phyloP scores from a whole-genome alignment of 768 basidiomycete species.

The Leccinum disarticulatum region DNA sequence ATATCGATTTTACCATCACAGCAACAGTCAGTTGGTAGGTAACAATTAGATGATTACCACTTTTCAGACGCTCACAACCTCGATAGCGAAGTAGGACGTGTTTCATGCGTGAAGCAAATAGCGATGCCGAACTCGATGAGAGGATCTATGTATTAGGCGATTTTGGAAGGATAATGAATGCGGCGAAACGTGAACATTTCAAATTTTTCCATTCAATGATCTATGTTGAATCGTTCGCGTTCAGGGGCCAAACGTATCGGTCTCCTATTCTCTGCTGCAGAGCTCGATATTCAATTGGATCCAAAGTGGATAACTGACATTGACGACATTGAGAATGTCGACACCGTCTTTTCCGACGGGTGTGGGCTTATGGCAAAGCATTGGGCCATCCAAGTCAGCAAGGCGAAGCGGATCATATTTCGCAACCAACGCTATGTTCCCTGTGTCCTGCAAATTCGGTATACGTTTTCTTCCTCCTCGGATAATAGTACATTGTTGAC shows the following conservation, averaged over 20 bases:
- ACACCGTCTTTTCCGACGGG: conserved; percentile 66
- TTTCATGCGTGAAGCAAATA: conserved; percentile 54
- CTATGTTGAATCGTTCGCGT: background rate
- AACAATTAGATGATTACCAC: background rate
- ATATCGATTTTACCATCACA: conserved; percentile 71
- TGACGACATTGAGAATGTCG: conserved; percentile 53
- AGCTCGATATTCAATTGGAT: conserved; percentile 55
- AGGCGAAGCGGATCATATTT: conserved; percentile 54
- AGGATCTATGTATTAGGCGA: conserved; percentile 59
- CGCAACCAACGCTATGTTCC: conserved; percentile 58
- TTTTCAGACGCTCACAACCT: background rate
- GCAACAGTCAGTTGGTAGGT: conserved; percentile 65
- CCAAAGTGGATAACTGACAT: conserved; percentile 53
- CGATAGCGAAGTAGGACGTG: conserved; percentile 61
- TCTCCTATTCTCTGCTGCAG: conserved; percentile 62
- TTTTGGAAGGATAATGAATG: conserved; percentile 59
- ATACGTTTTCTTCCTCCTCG: background rate
- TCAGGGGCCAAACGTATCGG: conserved; percentile 70
- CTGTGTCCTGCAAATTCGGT: conserved; percentile 65
- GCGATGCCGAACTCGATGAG: conserved; percentile 56
- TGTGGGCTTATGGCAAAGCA: conserved; percentile 61
- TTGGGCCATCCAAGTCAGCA: conserved; percentile 53
- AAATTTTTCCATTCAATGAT: background rate
- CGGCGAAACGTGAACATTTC: conserved; percentile 52
- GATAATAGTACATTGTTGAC: background rate